Base-by-base conservation (phyloP, 192 early-diverging fungal species). In the Rhizophlyctis rosea region DNA sequence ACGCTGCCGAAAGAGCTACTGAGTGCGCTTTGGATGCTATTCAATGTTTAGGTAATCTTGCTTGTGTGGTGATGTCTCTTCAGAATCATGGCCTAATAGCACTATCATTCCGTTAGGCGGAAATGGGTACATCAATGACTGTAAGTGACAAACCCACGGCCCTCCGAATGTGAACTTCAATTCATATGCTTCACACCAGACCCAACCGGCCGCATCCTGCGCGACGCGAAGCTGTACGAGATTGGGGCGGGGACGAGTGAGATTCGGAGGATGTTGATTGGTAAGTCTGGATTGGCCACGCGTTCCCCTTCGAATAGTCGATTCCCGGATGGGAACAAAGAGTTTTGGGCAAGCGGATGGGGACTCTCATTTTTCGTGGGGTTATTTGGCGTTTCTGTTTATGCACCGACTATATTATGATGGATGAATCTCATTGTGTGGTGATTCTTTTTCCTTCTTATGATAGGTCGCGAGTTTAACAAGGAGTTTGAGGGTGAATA, bases 161-260 rank as follows among this genome's bases (percentile, higher is more conserved):
- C 5, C 9, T 52, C 16, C 50, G 25, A 9, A 47, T 52, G 16
- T 27, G 5, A 16, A 52, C n/a, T 52, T 9, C 23, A 18, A 14
- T 52, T 16, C 9, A n/a, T 63, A 28, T 55, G 25, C 21, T 16
- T 11, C 9, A 7, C 9, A 13, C 9, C 51, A 70, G 62, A 73
- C 56, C 71, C 71, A 3, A 86, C 90, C 3, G 91, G 93, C 28
- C 86, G 95, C 21, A 80, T 97, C 57, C 69, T 97, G 49, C 83
- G 95, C 32, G 95, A 97, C 67, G 92, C 90, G 18, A 95, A 95
- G 78, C 79, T 97, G 21, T 97, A 97, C 68, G 94, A 96, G 75
- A 96, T 96, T 75, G 94, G 94, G 50, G 94, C 94, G 18, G 94
- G 94, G 30, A 97, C 94, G 25, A 91, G 87, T 65, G 94, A 97